Base-by-base conservation (phyloP, 179 eudicot genomes). In the Vitellaria paradoxa region DNA sequence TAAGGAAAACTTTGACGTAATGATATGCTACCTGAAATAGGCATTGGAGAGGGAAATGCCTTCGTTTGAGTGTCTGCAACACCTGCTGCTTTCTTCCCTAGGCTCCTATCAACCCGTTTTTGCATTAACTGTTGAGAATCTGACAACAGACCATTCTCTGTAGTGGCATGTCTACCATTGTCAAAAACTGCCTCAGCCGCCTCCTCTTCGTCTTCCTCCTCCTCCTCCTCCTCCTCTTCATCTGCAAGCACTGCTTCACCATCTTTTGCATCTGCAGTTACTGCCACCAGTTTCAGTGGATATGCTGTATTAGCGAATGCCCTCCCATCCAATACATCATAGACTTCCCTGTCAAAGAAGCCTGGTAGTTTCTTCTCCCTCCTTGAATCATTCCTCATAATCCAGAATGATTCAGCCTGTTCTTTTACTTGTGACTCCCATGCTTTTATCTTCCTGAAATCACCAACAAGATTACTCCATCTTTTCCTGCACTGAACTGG, bases 391-490 rank as follows among this genome's bases (percentile, higher is more conserved):
- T 84, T 88, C 75, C 87, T 86, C 89, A 86, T 83, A 74, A 30
- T 45, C 91, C 91, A 88, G 66, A 79, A 88, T 0, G 89, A 84
- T 40, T 87, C 85, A 9, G 65, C 45, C 4, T 77, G 81, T 50
- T 80, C 80, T 30, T 62, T 77, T 71, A 76, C 53, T 64, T 68
- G 71, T 6, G 79, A 73, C 69, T 88, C 91, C 91, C 89, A 88
- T 17, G 69, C 21, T 67, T 85, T 86, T 21, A 88, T 78, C 74
- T 77, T 86, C 78, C 77, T 86, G 61, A 75, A 88, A 73, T 88
- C 91, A n/a, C 88, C 84, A 9, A 88, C 79, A 40, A 88, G 78
- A 77, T 86, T 88, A 76, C 88, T 83, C 89, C 89, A 86, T 53
- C 89, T 75, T 56, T 88, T 88, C 80, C 88, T 55, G 71, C 90